Percentiles rank a stretch among this genome's conserved stretches.
These are phyloP conservation scores for Lagenaria siceraria DNA, from an alignment of 306 rosid genomes.

Conservation along the genomic window DNA sequence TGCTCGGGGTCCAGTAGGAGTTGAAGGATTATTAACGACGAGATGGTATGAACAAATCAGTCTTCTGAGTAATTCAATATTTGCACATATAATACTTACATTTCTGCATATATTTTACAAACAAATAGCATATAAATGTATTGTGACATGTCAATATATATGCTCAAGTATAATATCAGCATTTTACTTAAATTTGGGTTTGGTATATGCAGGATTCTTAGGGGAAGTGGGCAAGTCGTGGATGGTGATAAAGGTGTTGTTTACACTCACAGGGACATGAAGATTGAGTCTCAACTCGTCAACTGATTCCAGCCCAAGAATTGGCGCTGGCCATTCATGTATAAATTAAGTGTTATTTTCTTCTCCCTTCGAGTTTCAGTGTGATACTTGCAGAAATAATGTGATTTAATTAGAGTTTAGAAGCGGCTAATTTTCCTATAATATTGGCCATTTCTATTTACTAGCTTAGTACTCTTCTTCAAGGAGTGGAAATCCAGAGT, in stretches of 20 bases:
- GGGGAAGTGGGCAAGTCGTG: slow-evolving; percentile 82
- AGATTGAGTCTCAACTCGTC: slow-evolving; percentile 23
- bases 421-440: neutral
- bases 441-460: neutral
- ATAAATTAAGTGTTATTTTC: neutral
- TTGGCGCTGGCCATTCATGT: neutral
- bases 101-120: neutral
- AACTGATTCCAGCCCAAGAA: neutral
- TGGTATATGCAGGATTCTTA: slow-evolving; percentile 59
- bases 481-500: neutral
- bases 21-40: slow-evolving; percentile 87
- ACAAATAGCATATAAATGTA: neutral
- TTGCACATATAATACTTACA: neutral
- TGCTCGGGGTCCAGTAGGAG: slow-evolving; percentile 99
- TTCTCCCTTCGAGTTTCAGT: neutral
- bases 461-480: neutral
- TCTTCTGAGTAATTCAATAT: neutral
- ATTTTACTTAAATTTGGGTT: neutral
- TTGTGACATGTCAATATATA: neutral
- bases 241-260: slow-evolving; percentile 60
- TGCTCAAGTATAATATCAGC: neutral
- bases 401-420: neutral
- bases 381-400: neutral
- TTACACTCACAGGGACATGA: slow-evolving; percentile 65
- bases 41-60: slow-evolving; percentile 50